Conservation (phyloP, 495 filamentous ascomycete species). For the Tuber umbilicatum region DNA sequence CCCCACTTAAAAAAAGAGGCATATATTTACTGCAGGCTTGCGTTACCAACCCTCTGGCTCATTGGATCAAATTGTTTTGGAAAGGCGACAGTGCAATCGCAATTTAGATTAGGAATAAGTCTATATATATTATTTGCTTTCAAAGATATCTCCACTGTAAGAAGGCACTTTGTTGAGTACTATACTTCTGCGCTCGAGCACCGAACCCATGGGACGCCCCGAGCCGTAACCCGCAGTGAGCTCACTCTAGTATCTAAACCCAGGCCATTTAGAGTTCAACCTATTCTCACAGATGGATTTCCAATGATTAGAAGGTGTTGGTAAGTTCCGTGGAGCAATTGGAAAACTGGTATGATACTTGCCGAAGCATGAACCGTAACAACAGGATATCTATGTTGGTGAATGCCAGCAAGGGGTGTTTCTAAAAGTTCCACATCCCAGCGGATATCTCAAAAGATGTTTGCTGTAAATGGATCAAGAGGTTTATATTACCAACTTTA, state of each 20-base stretch:
- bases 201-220: neutral
- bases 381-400: neutral
- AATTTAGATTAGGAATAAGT: neutral
- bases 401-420: neutral
- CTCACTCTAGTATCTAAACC: neutral
- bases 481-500: neutral
- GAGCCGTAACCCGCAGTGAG: neutral
- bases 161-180: neutral
- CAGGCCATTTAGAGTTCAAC: neutral
- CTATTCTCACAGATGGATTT: neutral
- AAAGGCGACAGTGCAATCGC: neutral
- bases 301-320: neutral
- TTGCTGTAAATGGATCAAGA: neutral
- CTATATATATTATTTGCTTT: neutral
- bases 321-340: neutral
- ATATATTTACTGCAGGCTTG: neutral
- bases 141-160: neutral
- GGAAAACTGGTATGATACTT: neutral
- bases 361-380: neutral
- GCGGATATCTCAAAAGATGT: neutral
- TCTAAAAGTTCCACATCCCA: neutral
- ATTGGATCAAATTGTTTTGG: neutral
- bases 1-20: neutral
- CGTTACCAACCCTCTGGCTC: neutral
- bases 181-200: neutral